phyloP scores from a whole-genome alignment of 805 yeast genomes.

The Cyberlindnera mrakii region DNA sequence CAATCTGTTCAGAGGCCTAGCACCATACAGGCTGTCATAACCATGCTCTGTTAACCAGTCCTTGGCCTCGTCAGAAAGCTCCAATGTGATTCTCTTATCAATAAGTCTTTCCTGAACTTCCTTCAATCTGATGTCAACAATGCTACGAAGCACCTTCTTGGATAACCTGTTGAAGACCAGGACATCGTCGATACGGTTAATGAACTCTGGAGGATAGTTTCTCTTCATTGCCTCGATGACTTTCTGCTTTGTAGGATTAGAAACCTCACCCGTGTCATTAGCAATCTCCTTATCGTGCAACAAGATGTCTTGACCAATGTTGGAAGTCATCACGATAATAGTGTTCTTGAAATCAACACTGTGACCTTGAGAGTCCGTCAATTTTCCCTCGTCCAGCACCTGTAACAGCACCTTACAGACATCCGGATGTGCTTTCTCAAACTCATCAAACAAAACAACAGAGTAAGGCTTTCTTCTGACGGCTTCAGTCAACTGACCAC shows the following conservation, averaged over 20 bases:
- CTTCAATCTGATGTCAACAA: constrained; percentile 76
- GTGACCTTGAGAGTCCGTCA: constrained; percentile 93
- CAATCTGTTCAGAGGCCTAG: constrained; percentile 89
- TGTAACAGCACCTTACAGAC: constrained; percentile 86
- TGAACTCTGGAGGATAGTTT: constrained; percentile 88
- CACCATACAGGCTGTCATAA: constrained; percentile 90
- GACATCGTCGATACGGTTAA: constrained; percentile 92
- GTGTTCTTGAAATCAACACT: constrained; percentile 93
- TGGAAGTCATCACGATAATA: constrained; percentile 92
- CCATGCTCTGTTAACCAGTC: constrained; percentile 79
- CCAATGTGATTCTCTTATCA: constrained; percentile 68
- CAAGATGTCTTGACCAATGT: constrained; percentile 89
- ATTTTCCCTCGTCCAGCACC: constrained; percentile 90
- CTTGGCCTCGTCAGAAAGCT: constrained; percentile 58
- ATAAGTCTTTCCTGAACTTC: constrained; percentile 76
- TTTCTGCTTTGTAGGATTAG: constrained; percentile 42
- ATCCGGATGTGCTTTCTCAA: constrained; percentile 95
- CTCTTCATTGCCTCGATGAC: constrained; percentile 66
- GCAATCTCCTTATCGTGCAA: constrained; percentile 48
- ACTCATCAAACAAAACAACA: constrained; percentile 89
- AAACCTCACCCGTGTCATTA: constrained; percentile 55
- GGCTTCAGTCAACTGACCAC: constrained; percentile 95
- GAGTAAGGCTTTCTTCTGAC: constrained; percentile 93
- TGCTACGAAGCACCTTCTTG: constrained; percentile 62
- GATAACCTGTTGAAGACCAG: constrained; percentile 88